Percentiles rank a stretch among this genome's conserved stretches.
phyloP scores from a whole-genome alignment of 1,284 basidiomycete genomes.

The Ganoderma lingzhi region DNA sequence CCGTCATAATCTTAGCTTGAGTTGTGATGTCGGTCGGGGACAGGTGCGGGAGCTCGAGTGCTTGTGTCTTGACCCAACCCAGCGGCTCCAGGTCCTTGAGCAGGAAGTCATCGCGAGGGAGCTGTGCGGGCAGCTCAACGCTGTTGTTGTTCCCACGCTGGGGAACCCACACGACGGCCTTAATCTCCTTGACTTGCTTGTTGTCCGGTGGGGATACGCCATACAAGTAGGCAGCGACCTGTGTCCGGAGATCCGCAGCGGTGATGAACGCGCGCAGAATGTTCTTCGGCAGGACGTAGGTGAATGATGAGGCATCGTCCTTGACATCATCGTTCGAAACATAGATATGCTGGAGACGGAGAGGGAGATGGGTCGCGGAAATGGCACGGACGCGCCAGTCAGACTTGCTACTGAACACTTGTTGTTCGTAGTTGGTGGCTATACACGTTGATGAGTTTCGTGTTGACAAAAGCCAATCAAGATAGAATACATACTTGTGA shows the following conservation, averaged over 20 bases:
- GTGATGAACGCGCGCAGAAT: conserved; percentile 95
- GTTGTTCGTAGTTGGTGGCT: conserved; percentile 98
- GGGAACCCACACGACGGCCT: conserved; percentile 95
- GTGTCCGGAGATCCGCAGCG: conserved; percentile 93
- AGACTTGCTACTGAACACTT: conserved; percentile 97
- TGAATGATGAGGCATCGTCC: conserved; percentile 94
- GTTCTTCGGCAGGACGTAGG: conserved; percentile 98
- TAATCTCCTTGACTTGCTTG: conserved; percentile 98
- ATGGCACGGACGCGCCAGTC: conserved; percentile 99
- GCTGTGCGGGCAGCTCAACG: conserved; percentile 86
- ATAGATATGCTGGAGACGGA: conserved; percentile 98
- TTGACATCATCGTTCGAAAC: conserved; percentile 99
- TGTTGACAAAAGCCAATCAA: conserved; percentile 5
- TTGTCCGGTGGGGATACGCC: conserved; percentile 95
- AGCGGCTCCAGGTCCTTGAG: conserved; percentile 95
- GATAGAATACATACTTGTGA: conserved; percentile 77
- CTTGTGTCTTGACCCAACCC: conserved; percentile 98
- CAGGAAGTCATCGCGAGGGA: conserved; percentile 94
- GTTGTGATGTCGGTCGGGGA: conserved; percentile 95
- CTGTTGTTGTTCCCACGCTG: conserved; percentile 96
- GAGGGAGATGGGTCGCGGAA: conserved; percentile 93
- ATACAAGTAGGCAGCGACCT: conserved; percentile 95
- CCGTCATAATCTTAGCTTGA: conserved; percentile 96
- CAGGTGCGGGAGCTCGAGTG: conserved; percentile 91
- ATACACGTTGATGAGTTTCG: conserved; percentile 27